Percentiles rank a stretch among this genome's conserved stretches.
Conservation (phyloP, 345 rosid genomes). For the Murraya paniculata region DNA sequence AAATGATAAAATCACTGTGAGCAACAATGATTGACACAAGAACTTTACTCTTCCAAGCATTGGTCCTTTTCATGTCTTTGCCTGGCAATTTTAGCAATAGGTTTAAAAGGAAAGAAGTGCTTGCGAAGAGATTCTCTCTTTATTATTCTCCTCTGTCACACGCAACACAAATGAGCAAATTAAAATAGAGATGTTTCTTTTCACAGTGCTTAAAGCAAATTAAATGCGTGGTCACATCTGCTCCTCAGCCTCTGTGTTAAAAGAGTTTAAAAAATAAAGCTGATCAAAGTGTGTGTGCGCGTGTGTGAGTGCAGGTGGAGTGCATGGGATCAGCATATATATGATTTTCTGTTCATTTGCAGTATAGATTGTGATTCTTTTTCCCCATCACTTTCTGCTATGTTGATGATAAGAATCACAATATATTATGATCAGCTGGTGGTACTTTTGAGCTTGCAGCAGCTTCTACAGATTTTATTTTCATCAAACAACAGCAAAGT, state of each 20-base stretch:
- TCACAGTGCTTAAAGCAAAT: conserved; percentile 1
- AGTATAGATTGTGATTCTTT: conserved; percentile 26
- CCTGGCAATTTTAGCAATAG: conserved; percentile 17
- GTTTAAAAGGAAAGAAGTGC: conserved; percentile 32
- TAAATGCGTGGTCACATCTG: conserved; percentile 40
- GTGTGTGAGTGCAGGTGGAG: conserved; percentile 28
- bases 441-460: neutral
- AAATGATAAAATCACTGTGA: neutral
- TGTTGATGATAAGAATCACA: conserved; percentile 38
- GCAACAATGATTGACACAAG: conserved; percentile 32
- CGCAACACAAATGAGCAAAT: neutral
- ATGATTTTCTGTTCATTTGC: conserved; percentile 17
- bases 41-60: conserved; percentile 12
- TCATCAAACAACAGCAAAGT: neutral
- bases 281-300: neutral
- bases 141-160: conserved; percentile 35
- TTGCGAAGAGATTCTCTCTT: conserved; percentile 38
- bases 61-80: conserved; percentile 24
- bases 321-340: conserved; percentile 42
- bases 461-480: neutral
- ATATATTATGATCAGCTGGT: neutral
- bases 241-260: conserved; percentile 16
- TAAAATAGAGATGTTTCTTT: conserved; percentile 1
- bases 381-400: conserved; percentile 31
- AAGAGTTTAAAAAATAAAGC: neutral